Percentiles rank a stretch among this genome's conserved stretches.
Conservation (phyloP, 176 grass and related monocot species). For the Phyllostachys edulis region DNA sequence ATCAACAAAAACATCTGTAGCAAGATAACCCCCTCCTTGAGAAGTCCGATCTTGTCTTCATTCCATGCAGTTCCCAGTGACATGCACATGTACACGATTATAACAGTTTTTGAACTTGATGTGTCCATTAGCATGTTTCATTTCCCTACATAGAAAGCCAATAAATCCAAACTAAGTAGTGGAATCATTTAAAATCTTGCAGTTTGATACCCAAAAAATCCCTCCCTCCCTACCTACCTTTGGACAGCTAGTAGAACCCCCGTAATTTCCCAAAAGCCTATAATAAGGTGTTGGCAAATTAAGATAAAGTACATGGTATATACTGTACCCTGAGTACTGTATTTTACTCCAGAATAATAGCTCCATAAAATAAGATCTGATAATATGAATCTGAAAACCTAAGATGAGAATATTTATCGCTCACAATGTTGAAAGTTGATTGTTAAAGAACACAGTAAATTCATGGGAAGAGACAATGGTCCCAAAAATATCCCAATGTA, state of each 20-base stretch:
- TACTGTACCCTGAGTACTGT: neutral
- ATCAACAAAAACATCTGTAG: slow-evolving; percentile 93
- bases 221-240: neutral
- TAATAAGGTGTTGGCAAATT: neutral
- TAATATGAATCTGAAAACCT: slow-evolving; percentile 20
- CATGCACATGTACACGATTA: slow-evolving; percentile 71
- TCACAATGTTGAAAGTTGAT: slow-evolving; percentile 9
- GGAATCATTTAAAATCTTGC: neutral
- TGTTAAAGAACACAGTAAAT: neutral
- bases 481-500: slow-evolving; percentile 1
- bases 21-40: slow-evolving; percentile 88
- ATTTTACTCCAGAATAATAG: slow-evolving; percentile 6
- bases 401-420: neutral
- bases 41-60: slow-evolving; percentile 85
- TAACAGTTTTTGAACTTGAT: slow-evolving; percentile 78
- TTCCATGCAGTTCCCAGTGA: slow-evolving; percentile 86
- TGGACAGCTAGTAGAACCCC: neutral
- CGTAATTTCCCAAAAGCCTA: neutral
- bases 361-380: slow-evolving; percentile 1
- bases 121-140: slow-evolving; percentile 71
- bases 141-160: slow-evolving; percentile 59
- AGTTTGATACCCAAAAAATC: neutral
- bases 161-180: slow-evolving; percentile 24
- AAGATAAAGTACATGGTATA: neutral
- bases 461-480: neutral